Conservation (phyloP, 2,329 filamentous ascomycete genomes). For the Allantophomopsis lycopodina region DNA sequence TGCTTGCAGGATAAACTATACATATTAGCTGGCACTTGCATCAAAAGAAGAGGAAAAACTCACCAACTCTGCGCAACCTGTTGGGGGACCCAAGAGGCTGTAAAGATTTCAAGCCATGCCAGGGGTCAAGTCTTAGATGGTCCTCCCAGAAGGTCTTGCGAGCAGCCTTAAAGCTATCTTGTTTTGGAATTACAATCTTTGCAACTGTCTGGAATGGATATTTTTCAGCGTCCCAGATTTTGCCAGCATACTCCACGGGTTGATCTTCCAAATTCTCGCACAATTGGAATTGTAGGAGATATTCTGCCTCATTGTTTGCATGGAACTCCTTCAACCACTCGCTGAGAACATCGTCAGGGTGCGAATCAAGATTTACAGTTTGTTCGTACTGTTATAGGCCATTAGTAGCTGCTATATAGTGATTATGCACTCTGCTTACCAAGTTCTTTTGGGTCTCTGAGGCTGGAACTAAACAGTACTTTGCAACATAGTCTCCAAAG, state of each 20-base stretch:
- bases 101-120: conserved; percentile 25
- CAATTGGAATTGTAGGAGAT: conserved; percentile 30
- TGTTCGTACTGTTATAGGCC: conserved; percentile 14
- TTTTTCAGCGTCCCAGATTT: conserved; percentile 28
- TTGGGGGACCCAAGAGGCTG: conserved; percentile 25
- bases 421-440: too few relatives aligned
- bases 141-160: conserved; percentile 28
- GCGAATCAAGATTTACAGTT: conserved; percentile 19
- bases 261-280: conserved; percentile 30
- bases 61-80: conserved; percentile 20
- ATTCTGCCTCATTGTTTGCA: conserved; percentile 22
- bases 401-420: too few relatives aligned
- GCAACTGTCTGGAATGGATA: conserved; percentile 32
- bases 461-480: conserved; percentile 29
- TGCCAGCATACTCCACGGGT: conserved; percentile 27
- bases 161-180: conserved; percentile 25
- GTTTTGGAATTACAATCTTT: conserved; percentile 22
- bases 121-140: conserved; percentile 26
- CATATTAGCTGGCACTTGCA: not conserved
- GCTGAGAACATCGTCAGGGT: conserved; percentile 22
- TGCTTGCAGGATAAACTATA: conserved; percentile 22
- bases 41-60: not conserved
- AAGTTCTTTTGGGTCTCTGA: conserved; percentile 24
- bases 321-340: conserved; percentile 26
- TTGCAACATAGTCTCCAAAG: conserved; percentile 30